Percentiles rank a stretch among this genome's conserved stretches.
Conservation (phyloP, 331 rosid species). For the Cydonia oblonga region DNA sequence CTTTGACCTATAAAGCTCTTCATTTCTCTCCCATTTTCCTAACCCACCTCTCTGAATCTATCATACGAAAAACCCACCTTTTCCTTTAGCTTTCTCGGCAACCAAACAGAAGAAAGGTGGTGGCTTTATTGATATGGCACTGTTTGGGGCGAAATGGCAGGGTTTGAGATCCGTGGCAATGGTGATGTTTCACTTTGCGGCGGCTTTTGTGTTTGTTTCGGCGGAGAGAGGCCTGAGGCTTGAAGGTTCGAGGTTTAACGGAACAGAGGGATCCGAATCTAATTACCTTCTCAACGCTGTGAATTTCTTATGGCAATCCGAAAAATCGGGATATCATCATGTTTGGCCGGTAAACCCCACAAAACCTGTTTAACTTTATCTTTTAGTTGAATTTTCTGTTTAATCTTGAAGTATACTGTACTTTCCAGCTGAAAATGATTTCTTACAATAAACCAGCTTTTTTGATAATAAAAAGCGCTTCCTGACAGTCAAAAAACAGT, state of each 20-base stretch:
- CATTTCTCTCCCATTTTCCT: background rate
- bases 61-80: background rate
- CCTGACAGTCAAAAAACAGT: too few species aligned
- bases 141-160: slow-evolving; percentile 12
- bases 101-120: background rate
- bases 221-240: slow-evolving; percentile 40
- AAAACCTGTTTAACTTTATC: background rate
- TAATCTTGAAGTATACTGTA: background rate
- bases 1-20: background rate
- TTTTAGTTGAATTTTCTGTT: background rate
- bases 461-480: too few species aligned
- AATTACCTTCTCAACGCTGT: slow-evolving; percentile 23
- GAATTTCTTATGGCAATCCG: slow-evolving; percentile 60
- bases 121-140: slow-evolving; percentile 22
- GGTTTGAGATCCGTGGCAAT: slow-evolving; percentile 28
- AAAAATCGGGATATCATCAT: slow-evolving; percentile 42
- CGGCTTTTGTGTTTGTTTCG: slow-evolving; percentile 29
- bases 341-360: slow-evolving; percentile 61
- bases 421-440: background rate
- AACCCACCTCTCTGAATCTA: background rate
- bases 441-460: too few species aligned
- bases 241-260: slow-evolving; percentile 27
- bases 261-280: background rate
- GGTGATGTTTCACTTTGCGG: slow-evolving; percentile 13
- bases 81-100: background rate